These are phyloP conservation scores for Aspergillus aculeatus DNA, from an alignment of 2,329 filamentous ascomycete species.

Conservation along the genomic window DNA sequence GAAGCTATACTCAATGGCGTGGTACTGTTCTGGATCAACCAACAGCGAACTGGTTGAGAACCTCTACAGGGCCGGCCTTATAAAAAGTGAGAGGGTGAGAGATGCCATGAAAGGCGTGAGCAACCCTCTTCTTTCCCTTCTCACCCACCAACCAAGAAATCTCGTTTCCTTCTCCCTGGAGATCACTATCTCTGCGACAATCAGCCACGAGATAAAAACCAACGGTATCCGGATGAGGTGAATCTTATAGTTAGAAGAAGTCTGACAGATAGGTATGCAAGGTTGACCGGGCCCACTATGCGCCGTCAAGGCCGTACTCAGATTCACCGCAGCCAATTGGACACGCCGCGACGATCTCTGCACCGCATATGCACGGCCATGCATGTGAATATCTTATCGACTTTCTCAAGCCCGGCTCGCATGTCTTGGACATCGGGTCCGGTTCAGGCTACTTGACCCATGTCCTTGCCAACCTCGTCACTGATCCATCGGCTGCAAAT, in stretches of 20 bases:
- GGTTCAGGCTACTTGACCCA: slow-evolving; percentile 85
- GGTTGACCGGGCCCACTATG: slow-evolving; percentile 88
- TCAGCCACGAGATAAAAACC: not conserved
- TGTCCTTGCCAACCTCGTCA: slow-evolving; percentile 74
- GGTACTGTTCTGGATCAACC: slow-evolving; percentile 74
- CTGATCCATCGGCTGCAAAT: slow-evolving; percentile 22
- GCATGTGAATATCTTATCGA: slow-evolving; percentile 63
- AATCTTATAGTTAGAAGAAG: not conserved
- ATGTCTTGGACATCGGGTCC: slow-evolving; percentile 72
- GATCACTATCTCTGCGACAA: not conserved
- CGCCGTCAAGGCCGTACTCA: slow-evolving; percentile 68
- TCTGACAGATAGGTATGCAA: slow-evolving; percentile 35
- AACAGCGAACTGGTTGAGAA: slow-evolving; percentile 79
- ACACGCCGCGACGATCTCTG: slow-evolving; percentile 66
- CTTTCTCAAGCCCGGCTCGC: slow-evolving; percentile 52
- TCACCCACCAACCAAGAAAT: not conserved
- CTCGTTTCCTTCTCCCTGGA: not conserved
- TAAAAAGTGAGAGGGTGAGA: slow-evolving; percentile 69
- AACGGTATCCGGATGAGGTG: not conserved
- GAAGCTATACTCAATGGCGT: slow-evolving; percentile 67
- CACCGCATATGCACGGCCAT: slow-evolving; percentile 70
- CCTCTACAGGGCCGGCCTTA: slow-evolving; percentile 68
- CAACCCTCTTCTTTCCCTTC: not conserved
- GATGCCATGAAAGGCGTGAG: slow-evolving; percentile 74
- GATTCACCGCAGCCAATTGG: slow-evolving; percentile 70